These are phyloP conservation scores for Talaromyces pinophilus DNA, from an alignment of 2,329 filamentous ascomycete species.

Conservation along the genomic window DNA sequence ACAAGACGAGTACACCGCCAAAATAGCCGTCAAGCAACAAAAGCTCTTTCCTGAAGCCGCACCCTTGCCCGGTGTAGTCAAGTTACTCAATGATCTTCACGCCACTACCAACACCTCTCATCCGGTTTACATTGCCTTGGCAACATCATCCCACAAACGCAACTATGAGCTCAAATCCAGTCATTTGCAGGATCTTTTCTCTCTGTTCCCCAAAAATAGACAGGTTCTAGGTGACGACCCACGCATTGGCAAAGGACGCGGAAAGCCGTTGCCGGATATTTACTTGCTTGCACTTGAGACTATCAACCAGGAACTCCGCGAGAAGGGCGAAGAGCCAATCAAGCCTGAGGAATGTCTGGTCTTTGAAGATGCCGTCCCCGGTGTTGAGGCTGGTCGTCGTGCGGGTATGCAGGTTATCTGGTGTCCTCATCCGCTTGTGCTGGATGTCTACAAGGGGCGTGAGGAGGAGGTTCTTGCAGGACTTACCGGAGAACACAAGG, in stretches of 20 bases:
- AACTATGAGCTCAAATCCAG: constrained; percentile 78
- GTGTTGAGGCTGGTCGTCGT: constrained; percentile 84
- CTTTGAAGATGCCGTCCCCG: constrained; percentile 92
- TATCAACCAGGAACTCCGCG: constrained; percentile 71
- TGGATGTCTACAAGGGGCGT: constrained; percentile 72
- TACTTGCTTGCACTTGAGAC: constrained; percentile 82
- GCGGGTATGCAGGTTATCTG: constrained; percentile 95
- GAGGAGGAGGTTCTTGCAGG: constrained; percentile 84
- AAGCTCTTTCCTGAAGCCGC: constrained; percentile 72
- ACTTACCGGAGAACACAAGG: constrained; percentile 68
- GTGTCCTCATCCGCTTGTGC: constrained; percentile 80
- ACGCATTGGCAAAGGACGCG: constrained; percentile 74
- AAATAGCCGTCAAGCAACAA: constrained; percentile 65
- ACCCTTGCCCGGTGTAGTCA: constrained; percentile 74
- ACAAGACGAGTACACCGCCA: constrained; percentile 63
- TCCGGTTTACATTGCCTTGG: constrained; percentile 77
- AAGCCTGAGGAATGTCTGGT: constrained; percentile 86
- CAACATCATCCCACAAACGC: constrained; percentile 70
- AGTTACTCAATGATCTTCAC: constrained; percentile 58
- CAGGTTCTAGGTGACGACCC: constrained; percentile 83
- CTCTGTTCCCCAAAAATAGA: constrained; percentile 65
- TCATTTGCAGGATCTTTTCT: constrained; percentile 55
- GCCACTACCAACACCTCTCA: constrained; percentile 39
- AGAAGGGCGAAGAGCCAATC: constrained; percentile 62
- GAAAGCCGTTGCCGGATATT: constrained; percentile 94